Evolutionary conservation across 129 eudicot species (phyloP).

Genomic region (Cynara cardunculus): DNA sequence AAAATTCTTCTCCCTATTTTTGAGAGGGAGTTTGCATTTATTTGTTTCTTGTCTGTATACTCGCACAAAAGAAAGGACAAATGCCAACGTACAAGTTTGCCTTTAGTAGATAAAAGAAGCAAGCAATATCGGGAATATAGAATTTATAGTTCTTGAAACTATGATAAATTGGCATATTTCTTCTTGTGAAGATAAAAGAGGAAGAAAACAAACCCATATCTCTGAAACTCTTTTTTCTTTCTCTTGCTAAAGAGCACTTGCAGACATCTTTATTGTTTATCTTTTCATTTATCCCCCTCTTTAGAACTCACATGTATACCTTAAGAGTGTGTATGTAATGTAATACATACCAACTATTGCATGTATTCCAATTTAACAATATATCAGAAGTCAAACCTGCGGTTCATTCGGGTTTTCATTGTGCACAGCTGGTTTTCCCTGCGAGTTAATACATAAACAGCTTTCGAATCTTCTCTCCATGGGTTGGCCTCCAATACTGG

Average conservation of each 20-base stretch:
- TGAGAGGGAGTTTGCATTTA: constrained; percentile 1
- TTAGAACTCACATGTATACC: background rate
- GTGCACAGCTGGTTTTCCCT: constrained; percentile 94
- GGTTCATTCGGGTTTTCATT: constrained; percentile 91
- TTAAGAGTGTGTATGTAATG: background rate
- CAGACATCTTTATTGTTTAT: background rate
- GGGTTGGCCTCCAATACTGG: constrained; percentile 92
- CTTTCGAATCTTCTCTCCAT: constrained; percentile 88
- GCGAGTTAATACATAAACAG: constrained; percentile 92
- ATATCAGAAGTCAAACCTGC: constrained; percentile 54
- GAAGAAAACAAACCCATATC: background rate
- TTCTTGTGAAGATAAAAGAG: constrained; percentile 3
- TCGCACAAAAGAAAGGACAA: background rate
- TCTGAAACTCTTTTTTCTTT: background rate
- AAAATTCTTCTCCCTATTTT: background rate
- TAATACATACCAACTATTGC: background rate
- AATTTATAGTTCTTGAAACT: background rate
- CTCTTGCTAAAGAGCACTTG: background rate
- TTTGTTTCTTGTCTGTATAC: background rate
- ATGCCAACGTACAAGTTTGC: background rate
- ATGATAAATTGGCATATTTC: background rate
- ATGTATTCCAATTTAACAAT: background rate
- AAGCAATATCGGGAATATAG: background rate
- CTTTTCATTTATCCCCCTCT: background rate
- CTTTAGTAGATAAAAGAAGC: background rate